Evolutionary conservation across 164 flowering plant species (phyloP), one percentile per base, ranked within the genome.

Genomic region (Stephania yunnanensis): DNA sequence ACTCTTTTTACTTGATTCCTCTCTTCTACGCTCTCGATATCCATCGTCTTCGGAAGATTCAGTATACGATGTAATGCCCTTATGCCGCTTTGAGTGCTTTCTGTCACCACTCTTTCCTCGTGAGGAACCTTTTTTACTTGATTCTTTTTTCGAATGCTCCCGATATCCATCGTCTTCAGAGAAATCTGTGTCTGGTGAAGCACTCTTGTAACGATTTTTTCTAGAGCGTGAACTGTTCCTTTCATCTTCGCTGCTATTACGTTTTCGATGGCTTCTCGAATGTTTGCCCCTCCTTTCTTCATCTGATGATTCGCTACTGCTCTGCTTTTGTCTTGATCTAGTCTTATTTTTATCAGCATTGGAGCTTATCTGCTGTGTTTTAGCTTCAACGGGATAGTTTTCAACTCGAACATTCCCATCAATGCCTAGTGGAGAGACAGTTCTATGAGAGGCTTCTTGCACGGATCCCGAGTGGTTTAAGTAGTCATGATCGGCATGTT

Each of bases 81-180:
- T 83, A 64, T 71, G 77, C 8, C 76, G 87, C 79, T 86, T 88
- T 15, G 92, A 88, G 78, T 84, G 91, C 71, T 86, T 92, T 77
- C 84, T 85, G 74, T 88, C 82, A 81, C 92, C 77, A 74, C 88
- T 87, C 78, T 84, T 90, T 70, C 86, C 84, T 77, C 84, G 76
- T 48, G 91, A 87, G 25, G 90, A 84, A 72, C 76, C 77, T 73
- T 80, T 87, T 82, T 82, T 86, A 66, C 78, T 79, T 52, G 74
- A 73, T 80, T 78, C 88, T 1, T 86, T 84, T 76, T 85, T 86
- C 20, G 89, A 88, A 71, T 53, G 80, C 68, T 83, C 64, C 25
- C 76, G 82, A 53, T 80, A 83, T 19, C 75, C 65, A 79, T 46
- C 42, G 69, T 82, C 90, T 70, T 80, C 82, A 15, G 89, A 85